Evolutionary conservation across 2,329 filamentous ascomycete genomes (phyloP).

Genomic region (Pseudogymnoascus sp.): DNA sequence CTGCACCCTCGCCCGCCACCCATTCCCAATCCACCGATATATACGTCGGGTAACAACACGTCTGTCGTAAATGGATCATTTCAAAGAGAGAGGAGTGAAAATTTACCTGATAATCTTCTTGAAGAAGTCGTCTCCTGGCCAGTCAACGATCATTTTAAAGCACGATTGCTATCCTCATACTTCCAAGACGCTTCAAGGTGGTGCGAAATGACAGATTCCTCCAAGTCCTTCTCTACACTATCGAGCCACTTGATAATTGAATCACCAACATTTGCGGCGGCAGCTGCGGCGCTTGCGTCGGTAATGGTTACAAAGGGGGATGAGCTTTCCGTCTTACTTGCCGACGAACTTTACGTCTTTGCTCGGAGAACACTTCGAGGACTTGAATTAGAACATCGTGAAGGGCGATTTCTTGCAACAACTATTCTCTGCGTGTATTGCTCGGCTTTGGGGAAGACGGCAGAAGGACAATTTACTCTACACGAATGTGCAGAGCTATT

Average conservation of each 20-base stretch:
- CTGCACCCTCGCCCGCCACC: neutral
- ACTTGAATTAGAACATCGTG: neutral
- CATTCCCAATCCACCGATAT: neutral
- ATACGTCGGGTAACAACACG: neutral
- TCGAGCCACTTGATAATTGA: neutral
- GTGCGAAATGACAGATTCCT: neutral
- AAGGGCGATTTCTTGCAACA: neutral
- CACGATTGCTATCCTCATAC: neutral
- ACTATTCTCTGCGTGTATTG: neutral
- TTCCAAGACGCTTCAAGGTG: neutral
- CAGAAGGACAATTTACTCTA: neutral
- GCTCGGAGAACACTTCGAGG: neutral
- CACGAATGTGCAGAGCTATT: neutral
- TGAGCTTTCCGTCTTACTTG: neutral
- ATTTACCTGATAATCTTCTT: neutral
- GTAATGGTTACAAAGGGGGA: neutral
- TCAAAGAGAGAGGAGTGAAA: neutral
- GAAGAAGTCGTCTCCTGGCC: neutral
- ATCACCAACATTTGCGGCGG: neutral
- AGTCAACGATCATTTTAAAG: neutral
- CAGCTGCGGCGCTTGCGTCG: neutral
- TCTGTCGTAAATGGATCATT: neutral
- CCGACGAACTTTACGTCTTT: neutral
- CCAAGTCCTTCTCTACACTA: neutral
- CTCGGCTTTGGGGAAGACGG: neutral